Evolutionary conservation across 108 stramenopile species (phyloP).

Genomic region (Parmales sp.): DNA sequence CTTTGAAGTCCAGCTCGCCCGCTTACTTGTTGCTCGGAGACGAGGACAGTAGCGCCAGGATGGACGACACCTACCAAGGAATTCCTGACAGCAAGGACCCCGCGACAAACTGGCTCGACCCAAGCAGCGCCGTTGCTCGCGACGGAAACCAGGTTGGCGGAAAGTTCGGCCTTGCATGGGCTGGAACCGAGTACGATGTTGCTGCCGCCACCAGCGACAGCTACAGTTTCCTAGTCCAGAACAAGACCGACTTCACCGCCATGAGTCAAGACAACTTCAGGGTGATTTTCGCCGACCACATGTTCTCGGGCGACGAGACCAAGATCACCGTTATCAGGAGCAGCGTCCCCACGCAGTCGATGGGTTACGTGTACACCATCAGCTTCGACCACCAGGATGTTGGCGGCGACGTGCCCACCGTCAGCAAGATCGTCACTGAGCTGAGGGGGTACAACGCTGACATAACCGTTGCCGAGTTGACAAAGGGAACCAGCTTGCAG

Average conservation of each 20-base stretch:
- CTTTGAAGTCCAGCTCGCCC: no score
- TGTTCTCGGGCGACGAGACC: slow-evolving; percentile 24
- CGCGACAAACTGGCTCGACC: background rate
- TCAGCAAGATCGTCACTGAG: slow-evolving; percentile 21
- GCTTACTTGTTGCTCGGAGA: slow-evolving; percentile 21
- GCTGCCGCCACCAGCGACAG: slow-evolving; percentile 17
- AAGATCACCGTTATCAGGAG: slow-evolving; percentile 41
- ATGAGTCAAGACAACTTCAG: slow-evolving; percentile 40
- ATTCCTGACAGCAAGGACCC: background rate
- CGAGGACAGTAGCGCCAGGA: slow-evolving; percentile 33
- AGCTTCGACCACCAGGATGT: slow-evolving; percentile 43
- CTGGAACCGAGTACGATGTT: slow-evolving; percentile 27
- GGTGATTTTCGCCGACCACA: slow-evolving; percentile 33
- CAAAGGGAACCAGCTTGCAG: slow-evolving; percentile 40
- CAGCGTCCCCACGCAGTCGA: slow-evolving; percentile 35
- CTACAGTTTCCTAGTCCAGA: slow-evolving; percentile 35
- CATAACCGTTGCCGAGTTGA: slow-evolving; percentile 20
- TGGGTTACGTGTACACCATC: slow-evolving; percentile 52
- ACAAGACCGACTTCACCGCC: slow-evolving; percentile 42
- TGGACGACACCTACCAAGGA: slow-evolving; percentile 34
- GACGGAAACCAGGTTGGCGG: slow-evolving; percentile 74
- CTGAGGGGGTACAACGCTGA: slow-evolving; percentile 18
- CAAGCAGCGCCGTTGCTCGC: slow-evolving; percentile 23
- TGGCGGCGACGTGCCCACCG: slow-evolving; percentile 41
- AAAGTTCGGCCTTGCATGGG: slow-evolving; percentile 41